Evolutionary conservation across 108 stramenopile genomes (phyloP).

Genomic region (Epithemia pelagica): DNA sequence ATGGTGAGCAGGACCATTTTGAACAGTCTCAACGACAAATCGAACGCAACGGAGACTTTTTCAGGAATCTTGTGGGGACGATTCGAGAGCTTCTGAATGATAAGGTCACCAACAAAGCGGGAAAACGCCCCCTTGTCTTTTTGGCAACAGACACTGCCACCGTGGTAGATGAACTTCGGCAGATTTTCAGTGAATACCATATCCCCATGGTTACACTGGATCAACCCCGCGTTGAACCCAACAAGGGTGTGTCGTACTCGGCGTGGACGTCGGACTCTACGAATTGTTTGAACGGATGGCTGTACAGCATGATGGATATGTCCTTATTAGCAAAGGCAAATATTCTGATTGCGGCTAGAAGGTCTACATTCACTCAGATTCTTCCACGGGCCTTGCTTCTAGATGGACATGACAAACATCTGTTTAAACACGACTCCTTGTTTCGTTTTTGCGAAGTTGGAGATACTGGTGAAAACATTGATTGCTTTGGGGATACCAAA

Average conservation of each 20-base stretch:
- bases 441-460: slow-evolving; percentile 11
- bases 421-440: background rate
- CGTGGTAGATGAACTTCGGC: slow-evolving; percentile 19
- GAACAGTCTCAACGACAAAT: slow-evolving; percentile 22
- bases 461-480: slow-evolving; percentile 4
- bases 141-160: slow-evolving; percentile 43
- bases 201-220: slow-evolving; percentile 11
- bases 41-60: slow-evolving; percentile 9
- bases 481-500: background rate
- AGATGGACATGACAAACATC: background rate
- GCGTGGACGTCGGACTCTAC: slow-evolving; percentile 2
- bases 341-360: slow-evolving; percentile 37
- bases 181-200: background rate
- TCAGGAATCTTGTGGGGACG: slow-evolving; percentile 8
- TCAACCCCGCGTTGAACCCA: slow-evolving; percentile 17
- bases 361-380: slow-evolving; percentile 46
- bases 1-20: slow-evolving; percentile 45
- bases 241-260: slow-evolving; percentile 23
- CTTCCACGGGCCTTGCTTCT: slow-evolving; percentile 33
- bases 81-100: slow-evolving; percentile 3
- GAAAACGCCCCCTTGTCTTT: slow-evolving; percentile 30
- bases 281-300: slow-evolving; percentile 21
- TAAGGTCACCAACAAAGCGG: background rate
- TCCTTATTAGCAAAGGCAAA: slow-evolving; percentile 35
- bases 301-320: slow-evolving; percentile 29